phyloP scores from a whole-genome alignment of 2,329 filamentous ascomycete genomes.

The Fusarium sororula region DNA sequence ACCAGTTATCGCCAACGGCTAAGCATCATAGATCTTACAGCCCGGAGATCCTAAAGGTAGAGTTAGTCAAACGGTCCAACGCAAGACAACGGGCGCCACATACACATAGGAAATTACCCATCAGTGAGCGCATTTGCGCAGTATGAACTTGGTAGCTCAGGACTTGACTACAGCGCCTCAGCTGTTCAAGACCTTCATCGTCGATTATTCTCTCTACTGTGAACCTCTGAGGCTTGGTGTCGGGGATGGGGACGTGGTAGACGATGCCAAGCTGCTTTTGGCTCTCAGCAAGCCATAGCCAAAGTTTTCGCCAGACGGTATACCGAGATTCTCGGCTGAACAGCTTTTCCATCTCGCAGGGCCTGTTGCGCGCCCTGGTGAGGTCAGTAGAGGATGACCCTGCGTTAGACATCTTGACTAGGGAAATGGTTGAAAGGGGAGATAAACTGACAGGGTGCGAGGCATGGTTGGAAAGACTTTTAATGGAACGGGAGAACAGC shows the following conservation, averaged over 20 bases:
- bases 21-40: neutral
- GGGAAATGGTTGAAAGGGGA: neutral
- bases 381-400: rapidly evolving
- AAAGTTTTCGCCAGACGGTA: neutral
- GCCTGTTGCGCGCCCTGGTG: neutral
- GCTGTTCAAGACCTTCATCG: neutral
- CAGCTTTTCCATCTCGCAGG: neutral
- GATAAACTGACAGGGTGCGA: neutral
- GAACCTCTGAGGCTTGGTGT: neutral
- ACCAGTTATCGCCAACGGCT: neutral
- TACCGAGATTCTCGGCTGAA: neutral
- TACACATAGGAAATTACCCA: neutral
- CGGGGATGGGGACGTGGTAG: neutral
- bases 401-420: neutral
- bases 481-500: rapidly evolving
- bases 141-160: neutral
- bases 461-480: neutral
- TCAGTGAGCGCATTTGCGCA: neutral
- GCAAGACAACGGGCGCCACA: neutral
- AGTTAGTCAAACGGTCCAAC: neutral
- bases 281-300: neutral
- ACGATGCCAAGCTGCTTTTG: neutral
- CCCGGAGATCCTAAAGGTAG: neutral
- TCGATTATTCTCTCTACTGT: neutral
- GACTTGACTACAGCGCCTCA: neutral